These are phyloP conservation scores for Heliamphora exappendiculata DNA, from an alignment of 148 eudicot species.

Conservation along the genomic window DNA sequence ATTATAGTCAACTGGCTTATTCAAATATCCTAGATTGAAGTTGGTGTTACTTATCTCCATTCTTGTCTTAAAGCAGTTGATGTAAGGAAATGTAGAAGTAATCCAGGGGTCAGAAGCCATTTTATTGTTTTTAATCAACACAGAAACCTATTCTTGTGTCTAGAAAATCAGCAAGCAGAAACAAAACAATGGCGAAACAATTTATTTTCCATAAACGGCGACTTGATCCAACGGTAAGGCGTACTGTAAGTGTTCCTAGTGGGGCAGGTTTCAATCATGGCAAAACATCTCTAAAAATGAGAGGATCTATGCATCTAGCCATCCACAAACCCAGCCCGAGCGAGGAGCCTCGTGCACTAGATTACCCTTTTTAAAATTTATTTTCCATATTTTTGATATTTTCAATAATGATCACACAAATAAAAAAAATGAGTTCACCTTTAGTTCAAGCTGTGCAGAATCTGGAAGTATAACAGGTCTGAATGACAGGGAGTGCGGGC, in stretches of 20 bases:
- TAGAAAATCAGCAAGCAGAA: not conserved
- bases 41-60: not conserved
- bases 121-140: not conserved
- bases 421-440: constrained; percentile 35
- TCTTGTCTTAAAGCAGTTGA: not conserved
- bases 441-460: constrained; percentile 84
- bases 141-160: not conserved
- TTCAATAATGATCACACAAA: not conserved
- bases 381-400: not conserved
- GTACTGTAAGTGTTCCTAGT: no score
- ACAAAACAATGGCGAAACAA: not conserved
- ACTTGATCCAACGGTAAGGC: no score
- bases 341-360: no score
- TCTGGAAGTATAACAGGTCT: constrained; percentile 99
- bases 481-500: constrained; percentile 97
- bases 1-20: not conserved
- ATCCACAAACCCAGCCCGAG: no score
- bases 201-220: no score
- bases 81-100: not conserved
- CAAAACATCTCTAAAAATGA: no score
- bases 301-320: no score
- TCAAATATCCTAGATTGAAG: not conserved
- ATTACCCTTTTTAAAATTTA: no score
- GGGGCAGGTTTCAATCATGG: no score
- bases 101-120: not conserved